These are phyloP conservation scores for Paraphoma sp. DNA, from an alignment of 2,329 filamentous ascomycete genomes.

Conservation along the genomic window DNA sequence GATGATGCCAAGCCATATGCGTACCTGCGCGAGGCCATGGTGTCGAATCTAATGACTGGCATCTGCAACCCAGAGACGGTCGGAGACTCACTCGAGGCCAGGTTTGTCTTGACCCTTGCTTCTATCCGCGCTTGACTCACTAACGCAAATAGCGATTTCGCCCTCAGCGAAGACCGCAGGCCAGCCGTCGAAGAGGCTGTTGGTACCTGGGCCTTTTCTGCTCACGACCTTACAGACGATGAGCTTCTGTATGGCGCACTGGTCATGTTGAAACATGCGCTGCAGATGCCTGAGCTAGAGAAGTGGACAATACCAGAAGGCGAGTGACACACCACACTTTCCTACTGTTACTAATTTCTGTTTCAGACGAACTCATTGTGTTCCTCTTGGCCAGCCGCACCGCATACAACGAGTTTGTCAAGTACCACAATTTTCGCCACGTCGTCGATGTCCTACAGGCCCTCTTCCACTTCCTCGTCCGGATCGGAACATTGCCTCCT, in stretches of 20 bases:
- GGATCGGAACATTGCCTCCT: conserved; percentile 75
- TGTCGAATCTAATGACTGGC: conserved; percentile 85
- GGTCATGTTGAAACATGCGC: conserved; percentile 87
- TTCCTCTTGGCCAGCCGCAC: conserved; percentile 88
- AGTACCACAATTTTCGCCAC: conserved; percentile 98
- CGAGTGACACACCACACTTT: conserved; percentile 54
- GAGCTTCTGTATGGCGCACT: conserved; percentile 86
- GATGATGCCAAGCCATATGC: conserved; percentile 85
- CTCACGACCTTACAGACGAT: conserved; percentile 88
- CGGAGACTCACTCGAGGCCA: conserved; percentile 67
- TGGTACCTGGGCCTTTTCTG: conserved; percentile 85
- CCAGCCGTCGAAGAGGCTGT: conserved; percentile 71
- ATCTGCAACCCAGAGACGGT: conserved; percentile 77
- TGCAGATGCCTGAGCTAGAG: conserved; percentile 80
- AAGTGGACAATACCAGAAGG: conserved; percentile 80
- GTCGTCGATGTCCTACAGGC: conserved; percentile 96
- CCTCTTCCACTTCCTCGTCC: conserved; percentile 86
- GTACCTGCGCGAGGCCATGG: conserved; percentile 91
- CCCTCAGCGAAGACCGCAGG: conserved; percentile 70
- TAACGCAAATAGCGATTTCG: conserved; percentile 62
- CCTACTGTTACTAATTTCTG: conserved; percentile 22
- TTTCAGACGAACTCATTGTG: conserved; percentile 75
- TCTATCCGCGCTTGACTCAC: conserved; percentile 5
- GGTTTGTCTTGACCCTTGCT: conserved; percentile 51
- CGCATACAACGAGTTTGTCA: conserved; percentile 95